Base-by-base conservation (phyloP, 306 rosid species). In the Gleditsia sinensis region DNA sequence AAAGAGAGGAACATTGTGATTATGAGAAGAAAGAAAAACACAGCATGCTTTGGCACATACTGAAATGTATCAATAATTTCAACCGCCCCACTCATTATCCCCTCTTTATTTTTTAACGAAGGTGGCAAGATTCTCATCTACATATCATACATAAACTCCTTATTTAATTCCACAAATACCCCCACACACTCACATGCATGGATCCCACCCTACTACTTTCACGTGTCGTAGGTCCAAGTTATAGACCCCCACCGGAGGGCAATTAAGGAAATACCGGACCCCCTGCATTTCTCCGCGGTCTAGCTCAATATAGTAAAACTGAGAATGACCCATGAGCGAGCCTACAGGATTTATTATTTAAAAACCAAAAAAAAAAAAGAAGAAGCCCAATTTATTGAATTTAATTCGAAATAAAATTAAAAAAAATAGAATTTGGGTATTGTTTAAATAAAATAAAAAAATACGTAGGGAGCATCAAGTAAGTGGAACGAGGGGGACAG, bases 401-500 rank as follows among this genome's bases (percentile, higher is more conserved):
- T n/a, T n/a, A n/a, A n/a, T n/a, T n/a, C n/a, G n/a, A n/a, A 67
- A 39, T 21, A 24, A 64, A 61, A 27, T 9, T 17, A 53, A 53
- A 21, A 70, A 2, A 21, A 17, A 5, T 21, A 7, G 14, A 28
- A 20, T 30, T 25, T 0, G 5, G n/a, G 27, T 60, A 13, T 25
- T 6, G 6, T 57, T 17, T 9, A 21, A 6, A 3, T 4, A 21
- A 5, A 37, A 12, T 16, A 32, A 9, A 23, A 49, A 55, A 48
- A 72, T 73, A 74, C 73, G 78, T 30, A 56, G 65, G 56, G 69
- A 27, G 73, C 32, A 45, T 20, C 59, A 25, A 64, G 73, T 21
- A 37, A 56, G 69, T 51, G 32, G 49, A 42, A 7, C 3, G 50
- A 32, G 65, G 89, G 84, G 79, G 88, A 86, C 89, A 84, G 42